These are phyloP conservation scores for Hortaea werneckii DNA, from an alignment of 2,329 filamentous ascomycete genomes.

Conservation along the genomic window DNA sequence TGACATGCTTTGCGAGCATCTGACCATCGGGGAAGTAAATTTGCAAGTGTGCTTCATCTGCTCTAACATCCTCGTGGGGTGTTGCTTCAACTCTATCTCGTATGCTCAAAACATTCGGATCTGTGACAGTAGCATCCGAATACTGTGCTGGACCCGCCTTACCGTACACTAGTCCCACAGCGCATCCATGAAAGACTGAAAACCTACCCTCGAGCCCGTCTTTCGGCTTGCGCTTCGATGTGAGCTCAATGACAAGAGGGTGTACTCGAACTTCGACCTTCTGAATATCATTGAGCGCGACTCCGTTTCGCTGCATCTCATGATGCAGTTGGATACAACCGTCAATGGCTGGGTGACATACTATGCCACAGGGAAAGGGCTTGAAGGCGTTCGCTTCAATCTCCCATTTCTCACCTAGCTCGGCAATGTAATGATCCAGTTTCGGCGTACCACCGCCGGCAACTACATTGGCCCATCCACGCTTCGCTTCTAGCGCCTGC, in stretches of 20 bases:
- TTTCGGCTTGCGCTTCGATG: slow-evolving; percentile 39
- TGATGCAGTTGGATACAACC: slow-evolving; percentile 38
- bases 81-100: slow-evolving; percentile 38
- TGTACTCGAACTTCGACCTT: slow-evolving; percentile 38
- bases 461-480: slow-evolving; percentile 46
- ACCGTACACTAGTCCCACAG: slow-evolving; percentile 41
- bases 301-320: slow-evolving; percentile 25
- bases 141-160: slow-evolving; percentile 44
- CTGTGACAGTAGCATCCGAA: slow-evolving; percentile 38
- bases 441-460: slow-evolving; percentile 29
- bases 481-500: slow-evolving; percentile 41
- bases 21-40: slow-evolving; percentile 30
- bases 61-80: slow-evolving; percentile 29
- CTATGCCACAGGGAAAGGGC: slow-evolving; percentile 48
- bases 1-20: slow-evolving; percentile 35
- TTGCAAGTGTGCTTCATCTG: slow-evolving; percentile 34
- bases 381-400: slow-evolving; percentile 46
- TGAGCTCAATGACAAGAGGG: slow-evolving; percentile 44
- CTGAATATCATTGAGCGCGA: slow-evolving; percentile 26
- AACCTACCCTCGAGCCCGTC: slow-evolving; percentile 46
- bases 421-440: slow-evolving; percentile 29
- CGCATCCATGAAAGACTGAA: slow-evolving; percentile 46
- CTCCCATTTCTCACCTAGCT: slow-evolving; percentile 38
- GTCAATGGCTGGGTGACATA: slow-evolving; percentile 48
- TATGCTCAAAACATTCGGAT: slow-evolving; percentile 31